These are phyloP conservation scores for Lathyrus sativus DNA, from an alignment of 306 rosid species.

Conservation along the genomic window DNA sequence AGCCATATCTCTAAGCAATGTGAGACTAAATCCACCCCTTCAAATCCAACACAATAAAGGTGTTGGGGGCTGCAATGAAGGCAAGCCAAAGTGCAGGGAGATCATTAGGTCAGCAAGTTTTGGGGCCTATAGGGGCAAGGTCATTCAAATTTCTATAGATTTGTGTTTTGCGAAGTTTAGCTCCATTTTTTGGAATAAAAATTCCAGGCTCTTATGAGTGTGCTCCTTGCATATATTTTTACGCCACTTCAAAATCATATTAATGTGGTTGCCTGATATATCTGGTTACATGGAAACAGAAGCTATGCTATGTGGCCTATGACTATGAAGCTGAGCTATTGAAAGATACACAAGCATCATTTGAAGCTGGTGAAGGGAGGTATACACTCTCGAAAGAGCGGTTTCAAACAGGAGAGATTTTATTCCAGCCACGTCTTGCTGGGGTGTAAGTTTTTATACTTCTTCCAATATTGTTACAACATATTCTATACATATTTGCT, in stretches of 20 bases:
- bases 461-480: conserved; percentile 6
- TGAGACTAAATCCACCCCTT: too few relatives aligned
- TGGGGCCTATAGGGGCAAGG: not conserved
- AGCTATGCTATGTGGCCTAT: conserved; percentile 83
- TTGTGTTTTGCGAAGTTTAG: not conserved
- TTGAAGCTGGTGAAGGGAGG: conserved; percentile 64
- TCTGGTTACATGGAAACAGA: conserved; percentile 50
- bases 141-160: not conserved
- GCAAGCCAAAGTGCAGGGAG: not conserved
- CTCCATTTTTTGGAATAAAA: conserved; percentile 1
- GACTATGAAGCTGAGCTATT: conserved; percentile 85
- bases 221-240: not conserved
- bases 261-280: conserved; percentile 37
- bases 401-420: conserved; percentile 85
- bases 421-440: conserved; percentile 84
- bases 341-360: conserved; percentile 74
- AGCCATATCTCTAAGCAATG: too few relatives aligned
- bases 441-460: conserved; percentile 67
- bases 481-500: conserved; percentile 8
- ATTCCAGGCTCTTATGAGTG: not conserved
- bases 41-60: too few relatives aligned
- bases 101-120: not conserved
- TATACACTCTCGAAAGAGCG: conserved; percentile 83
- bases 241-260: conserved; percentile 7
- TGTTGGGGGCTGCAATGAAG: too few relatives aligned